These are phyloP conservation scores for Trichoderma oligosporum DNA, from an alignment of 2,329 filamentous ascomycete genomes.

Conservation along the genomic window DNA sequence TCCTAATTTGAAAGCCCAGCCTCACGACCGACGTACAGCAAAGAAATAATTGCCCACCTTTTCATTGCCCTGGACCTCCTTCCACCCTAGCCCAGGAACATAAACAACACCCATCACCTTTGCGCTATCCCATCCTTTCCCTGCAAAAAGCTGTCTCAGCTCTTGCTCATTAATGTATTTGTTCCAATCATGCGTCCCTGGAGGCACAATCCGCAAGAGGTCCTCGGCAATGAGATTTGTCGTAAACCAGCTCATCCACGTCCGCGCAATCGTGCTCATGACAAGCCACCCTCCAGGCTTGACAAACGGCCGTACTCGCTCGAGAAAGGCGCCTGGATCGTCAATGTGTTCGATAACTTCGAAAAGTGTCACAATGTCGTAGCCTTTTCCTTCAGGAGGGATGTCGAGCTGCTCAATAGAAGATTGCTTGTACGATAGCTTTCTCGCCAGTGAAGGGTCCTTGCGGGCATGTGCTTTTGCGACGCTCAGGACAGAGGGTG, in stretches of 20 bases:
- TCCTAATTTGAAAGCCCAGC: too few relatives aligned
- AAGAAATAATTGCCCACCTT: conserved; percentile 95
- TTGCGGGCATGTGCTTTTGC: conserved; percentile 70
- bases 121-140: conserved; percentile 56
- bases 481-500: conserved; percentile 66
- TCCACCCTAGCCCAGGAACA: conserved; percentile 88
- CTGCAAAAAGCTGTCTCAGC: conserved; percentile 55
- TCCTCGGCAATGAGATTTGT: conserved; percentile 93
- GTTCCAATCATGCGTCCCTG: conserved; percentile 91
- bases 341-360: conserved; percentile 95
- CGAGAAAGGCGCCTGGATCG: conserved; percentile 68
- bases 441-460: conserved; percentile 63
- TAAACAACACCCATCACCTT: conserved; percentile 80
- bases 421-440: conserved; percentile 69
- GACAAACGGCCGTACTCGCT: conserved; percentile 68
- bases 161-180: conserved; percentile 92
- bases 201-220: conserved; percentile 79
- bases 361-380: conserved; percentile 82
- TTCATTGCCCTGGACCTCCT: conserved; percentile 74
- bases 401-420: conserved; percentile 67
- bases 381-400: conserved; percentile 43
- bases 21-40: conserved; percentile 56
- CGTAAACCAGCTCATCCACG: conserved; percentile 82
- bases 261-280: conserved; percentile 86
- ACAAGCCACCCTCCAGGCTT: conserved; percentile 91